phyloP scores from a whole-genome alignment of 1,284 basidiomycete genomes.

The Waitea zeae region DNA sequence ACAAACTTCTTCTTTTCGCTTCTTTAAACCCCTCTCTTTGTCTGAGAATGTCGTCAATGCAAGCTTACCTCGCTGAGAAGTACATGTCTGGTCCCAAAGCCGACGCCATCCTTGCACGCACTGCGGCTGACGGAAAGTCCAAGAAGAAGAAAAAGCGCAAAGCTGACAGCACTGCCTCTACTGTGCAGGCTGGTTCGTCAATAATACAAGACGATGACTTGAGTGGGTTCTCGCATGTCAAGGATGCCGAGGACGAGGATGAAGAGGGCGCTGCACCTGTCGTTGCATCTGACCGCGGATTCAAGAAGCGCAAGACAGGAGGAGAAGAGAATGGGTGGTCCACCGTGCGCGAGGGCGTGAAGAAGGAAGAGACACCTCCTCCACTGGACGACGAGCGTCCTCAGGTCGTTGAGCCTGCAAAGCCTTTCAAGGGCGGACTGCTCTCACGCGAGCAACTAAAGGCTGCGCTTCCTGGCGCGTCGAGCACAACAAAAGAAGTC shows the following conservation, averaged over 20 bases:
- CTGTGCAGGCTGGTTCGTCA: slow-evolving; percentile 13
- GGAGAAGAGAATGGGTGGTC: slow-evolving; percentile 35
- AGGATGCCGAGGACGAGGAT: slow-evolving; percentile 27
- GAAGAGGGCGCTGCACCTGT: slow-evolving; percentile 42
- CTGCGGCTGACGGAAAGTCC: slow-evolving; percentile 40
- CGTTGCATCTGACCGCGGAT: slow-evolving; percentile 48
- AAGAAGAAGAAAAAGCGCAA: slow-evolving; percentile 65
- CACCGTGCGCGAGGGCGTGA: slow-evolving; percentile 27
- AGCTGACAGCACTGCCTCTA: slow-evolving; percentile 13
- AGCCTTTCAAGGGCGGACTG: slow-evolving; percentile 55
- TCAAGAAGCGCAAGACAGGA: slow-evolving; percentile 48
- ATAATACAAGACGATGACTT: slow-evolving; percentile 52
- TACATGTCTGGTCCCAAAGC: slow-evolving; percentile 98
- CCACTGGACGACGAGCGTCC: slow-evolving; percentile 56
- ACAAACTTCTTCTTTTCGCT: too few relatives aligned
- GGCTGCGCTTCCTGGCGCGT: slow-evolving; percentile 28
- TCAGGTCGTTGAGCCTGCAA: slow-evolving; percentile 30
- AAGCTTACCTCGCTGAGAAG: slow-evolving; percentile 65
- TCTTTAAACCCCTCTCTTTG: too few relatives aligned
- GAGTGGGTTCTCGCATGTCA: slow-evolving; percentile 26
- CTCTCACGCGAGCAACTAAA: slow-evolving; percentile 49
- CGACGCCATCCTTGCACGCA: slow-evolving; percentile 76
- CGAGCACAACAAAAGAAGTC: slow-evolving; percentile 21
- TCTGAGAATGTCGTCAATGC: too few relatives aligned
- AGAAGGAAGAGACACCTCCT: slow-evolving; percentile 31